Percentiles rank a stretch among this genome's conserved stretches.
Evolutionary conservation across 1,284 basidiomycete genomes (phyloP).

Genomic region (Trichosporon coremiiforme): DNA sequence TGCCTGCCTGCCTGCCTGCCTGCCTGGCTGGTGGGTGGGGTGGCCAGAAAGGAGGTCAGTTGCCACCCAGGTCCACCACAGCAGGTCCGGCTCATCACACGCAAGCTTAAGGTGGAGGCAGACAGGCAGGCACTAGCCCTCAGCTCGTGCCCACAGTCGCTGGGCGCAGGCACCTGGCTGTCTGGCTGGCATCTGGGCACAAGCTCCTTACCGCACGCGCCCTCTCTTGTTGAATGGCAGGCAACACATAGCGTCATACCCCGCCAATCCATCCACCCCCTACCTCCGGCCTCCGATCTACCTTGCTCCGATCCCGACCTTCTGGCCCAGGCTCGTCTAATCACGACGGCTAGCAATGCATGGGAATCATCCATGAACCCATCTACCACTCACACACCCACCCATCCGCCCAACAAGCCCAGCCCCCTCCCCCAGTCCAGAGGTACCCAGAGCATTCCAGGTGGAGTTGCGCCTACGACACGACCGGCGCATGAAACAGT

Average conservation of each 20-base stretch:
- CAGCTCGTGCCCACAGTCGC: neutral
- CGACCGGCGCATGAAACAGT: neutral
- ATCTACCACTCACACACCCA: neutral
- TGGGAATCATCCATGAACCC: neutral
- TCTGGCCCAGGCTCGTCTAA: neutral
- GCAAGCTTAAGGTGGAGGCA: neutral
- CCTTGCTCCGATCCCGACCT: neutral
- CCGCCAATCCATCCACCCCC: neutral
- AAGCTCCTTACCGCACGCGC: slow-evolving; percentile 5
- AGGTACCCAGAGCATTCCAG: neutral
- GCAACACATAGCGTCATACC: slow-evolving; percentile 18
- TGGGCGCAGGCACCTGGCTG: neutral
- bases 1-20: too few relatives aligned
- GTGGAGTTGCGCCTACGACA: neutral
- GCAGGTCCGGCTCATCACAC: neutral
- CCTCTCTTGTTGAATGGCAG: neutral
- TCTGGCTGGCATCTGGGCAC: too few relatives aligned
- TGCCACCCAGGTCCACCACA: slow-evolving; percentile 18
- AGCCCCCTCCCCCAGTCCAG: neutral
- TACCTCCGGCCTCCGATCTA: neutral
- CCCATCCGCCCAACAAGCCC: neutral
- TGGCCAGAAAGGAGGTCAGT: too few relatives aligned
- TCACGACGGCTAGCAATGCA: neutral
- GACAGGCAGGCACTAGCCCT: neutral
- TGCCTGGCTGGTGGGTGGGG: too few relatives aligned